phyloP scores from a whole-genome alignment of 2,329 filamentous ascomycete genomes.

The Neofusicoccum umdonicola region DNA sequence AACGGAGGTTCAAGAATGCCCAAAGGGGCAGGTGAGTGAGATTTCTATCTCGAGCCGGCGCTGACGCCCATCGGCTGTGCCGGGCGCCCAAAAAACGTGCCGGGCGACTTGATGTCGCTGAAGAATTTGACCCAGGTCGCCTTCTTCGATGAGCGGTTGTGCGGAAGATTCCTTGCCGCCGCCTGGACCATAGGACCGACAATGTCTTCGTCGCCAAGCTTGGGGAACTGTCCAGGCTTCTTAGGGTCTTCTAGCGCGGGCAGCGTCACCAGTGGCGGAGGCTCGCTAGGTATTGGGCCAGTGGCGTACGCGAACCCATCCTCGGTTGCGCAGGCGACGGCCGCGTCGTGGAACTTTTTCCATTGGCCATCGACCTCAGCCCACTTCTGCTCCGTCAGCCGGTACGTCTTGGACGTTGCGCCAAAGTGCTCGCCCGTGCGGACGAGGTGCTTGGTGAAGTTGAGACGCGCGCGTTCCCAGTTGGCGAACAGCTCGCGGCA shows the following conservation, averaged over 20 bases:
- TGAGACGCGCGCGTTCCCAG: constrained; percentile 79
- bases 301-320: constrained; percentile 33
- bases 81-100: constrained; percentile 32
- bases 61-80: constrained; percentile 18
- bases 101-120: constrained; percentile 36
- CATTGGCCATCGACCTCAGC: constrained; percentile 72
- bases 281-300: constrained; percentile 44
- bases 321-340: constrained; percentile 48
- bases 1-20: constrained; percentile 14
- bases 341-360: constrained; percentile 66
- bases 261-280: constrained; percentile 60
- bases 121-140: constrained; percentile 39
- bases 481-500: constrained; percentile 69
- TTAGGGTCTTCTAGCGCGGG: constrained; percentile 66
- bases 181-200: constrained; percentile 80
- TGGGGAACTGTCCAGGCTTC: constrained; percentile 78
- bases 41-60: not conserved
- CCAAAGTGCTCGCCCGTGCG: constrained; percentile 90
- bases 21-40: not conserved
- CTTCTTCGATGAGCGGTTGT: constrained; percentile 30
- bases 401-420: constrained; percentile 82
- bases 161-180: constrained; percentile 35
- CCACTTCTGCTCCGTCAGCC: constrained; percentile 86
- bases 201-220: constrained; percentile 85
- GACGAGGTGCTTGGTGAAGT: constrained; percentile 85